Base-by-base conservation (phyloP, 805 yeast genomes). In the Hanseniaspora guilliermondii region DNA sequence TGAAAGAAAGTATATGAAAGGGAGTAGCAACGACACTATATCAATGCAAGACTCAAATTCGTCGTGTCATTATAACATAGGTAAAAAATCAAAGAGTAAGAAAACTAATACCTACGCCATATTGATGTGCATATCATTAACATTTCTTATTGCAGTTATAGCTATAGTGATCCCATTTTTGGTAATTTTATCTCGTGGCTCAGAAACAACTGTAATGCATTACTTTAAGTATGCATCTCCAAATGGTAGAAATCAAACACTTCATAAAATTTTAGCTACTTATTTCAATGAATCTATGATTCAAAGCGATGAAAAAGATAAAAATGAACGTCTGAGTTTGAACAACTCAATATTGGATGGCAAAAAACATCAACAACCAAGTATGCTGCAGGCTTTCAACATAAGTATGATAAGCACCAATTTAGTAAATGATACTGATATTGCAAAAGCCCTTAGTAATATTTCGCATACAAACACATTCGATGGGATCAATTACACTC, bases 401-500 rank as follows among this genome's bases (percentile, higher is more conserved):
- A 71, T 6, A 61, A 25, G 35, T 9, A 27, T 25, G 5, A 11
- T 76, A 22, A 70, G 67, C 38, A 55, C 62, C 1, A 58, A 58
- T 21, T 75, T 67, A 53, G 64, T 63, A 27, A 57, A 60, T 1
- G 75, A 72, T 49, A 44, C 55, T 2, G 75, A 73, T 53, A 60
- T 76, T 0, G 55, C 62, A 22, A 53, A 60, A 0, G 58, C 76
- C n/a, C 69, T 76, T 75, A 62, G 61, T 11, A 62, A 70, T 22
- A 58, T 62, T 16, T 47, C 60, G 16, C 60, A 72, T 33, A 60
- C 60, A 8, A 67, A 70, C 46, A 68, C 71, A 2, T 78, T 82
- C 57, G 71, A 75, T 59, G 87, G 87, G 0, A 57, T 83, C 17
- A 76, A 77, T 21, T 83, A 83, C 63, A 73, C 84, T 3, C 87